Evolutionary conservation across 495 filamentous ascomycete species (phyloP), one percentile per base, ranked within the genome.

Genomic region (Arthonia radiata): DNA sequence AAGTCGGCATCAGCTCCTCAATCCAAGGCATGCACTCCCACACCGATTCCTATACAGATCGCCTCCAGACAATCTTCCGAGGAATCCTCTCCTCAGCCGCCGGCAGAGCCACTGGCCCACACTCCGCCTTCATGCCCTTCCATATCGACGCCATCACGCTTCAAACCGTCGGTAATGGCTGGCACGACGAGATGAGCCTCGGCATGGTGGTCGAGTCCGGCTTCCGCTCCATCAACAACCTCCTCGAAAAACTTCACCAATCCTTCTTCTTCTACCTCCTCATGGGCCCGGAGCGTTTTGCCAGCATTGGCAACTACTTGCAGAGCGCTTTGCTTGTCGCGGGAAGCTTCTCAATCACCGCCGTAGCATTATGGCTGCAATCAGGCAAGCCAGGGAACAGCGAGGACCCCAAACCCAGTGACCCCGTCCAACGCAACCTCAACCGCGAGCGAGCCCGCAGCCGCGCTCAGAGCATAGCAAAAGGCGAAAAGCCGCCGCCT

Each of bases 221-320:
- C 5, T 89, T 82, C 40, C 59, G 86, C 30, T 89, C 77, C 39
- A 51, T 97, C 46, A 97, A 97, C 50, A 97, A 97, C 42, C 49
- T 97, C 28, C 59, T 97, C 10, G 86, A 97, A 49, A 81, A 94
- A 45, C 64, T 97, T 33, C 86, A 97, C 41, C 86, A 97, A 54
- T 91, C 79, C 42, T 97, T 94, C 59, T 97, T 97, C 59, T 94
- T 97, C 52, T 97, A 97, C 46, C 53, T 97, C 14, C 63, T 97
- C 11, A 80, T 97, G 63, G 70, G 79, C 29, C 57, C 67, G 11
- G 71, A 86, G 28, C 65, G 81, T 5, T 97, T 94, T 46, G 89
- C 94, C 29, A 93, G 83, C 46, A 97, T 97, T 33, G 86, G 86
- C 12, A 97, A 86, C 1, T 97, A 97, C 40, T 56, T 97, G 4